Conservation (phyloP, 2,329 filamentous ascomycete genomes). For the Penicillium sp. region DNA sequence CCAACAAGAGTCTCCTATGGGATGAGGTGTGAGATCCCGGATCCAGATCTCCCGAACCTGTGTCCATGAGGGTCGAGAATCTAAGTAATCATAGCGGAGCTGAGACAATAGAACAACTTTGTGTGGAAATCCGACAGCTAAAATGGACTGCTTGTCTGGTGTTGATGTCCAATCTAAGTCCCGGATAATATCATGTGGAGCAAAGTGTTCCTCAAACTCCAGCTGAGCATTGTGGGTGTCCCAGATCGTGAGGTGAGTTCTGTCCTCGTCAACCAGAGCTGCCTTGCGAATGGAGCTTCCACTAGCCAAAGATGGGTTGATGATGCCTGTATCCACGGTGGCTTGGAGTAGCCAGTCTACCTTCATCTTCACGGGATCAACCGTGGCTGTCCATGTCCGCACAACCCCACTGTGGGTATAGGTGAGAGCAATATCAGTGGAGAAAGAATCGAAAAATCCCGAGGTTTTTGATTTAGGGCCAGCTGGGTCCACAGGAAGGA, state of each 20-base stretch:
- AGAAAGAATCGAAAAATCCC: conserved; percentile 81
- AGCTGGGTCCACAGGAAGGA: conserved; percentile 83
- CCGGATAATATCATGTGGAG: conserved; percentile 70
- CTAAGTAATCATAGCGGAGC: conserved; percentile 87
- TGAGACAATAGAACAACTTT: conserved; percentile 79
- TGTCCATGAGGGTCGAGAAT: conserved; percentile 85
- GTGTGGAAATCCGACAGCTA: conserved; percentile 90
- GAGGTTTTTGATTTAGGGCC: conserved; percentile 69
- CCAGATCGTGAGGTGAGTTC: conserved; percentile 83
- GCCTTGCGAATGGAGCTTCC: conserved; percentile 85
- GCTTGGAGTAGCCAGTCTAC: conserved; percentile 83
- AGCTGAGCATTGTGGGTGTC: conserved; percentile 78
- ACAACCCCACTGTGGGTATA: conserved; percentile 74
- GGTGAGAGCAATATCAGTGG: conserved; percentile 80
- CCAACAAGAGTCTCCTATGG: conserved; percentile 93
- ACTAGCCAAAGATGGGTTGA: conserved; percentile 72
- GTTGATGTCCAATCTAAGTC: conserved; percentile 95
- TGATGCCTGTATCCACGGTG: conserved; percentile 73
- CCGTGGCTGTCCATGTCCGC: conserved; percentile 79
- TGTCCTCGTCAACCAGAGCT: conserved; percentile 71
- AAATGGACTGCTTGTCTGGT: conserved; percentile 80
- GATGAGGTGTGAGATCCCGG: conserved; percentile 77
- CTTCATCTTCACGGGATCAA: conserved; percentile 59
- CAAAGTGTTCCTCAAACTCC: conserved; percentile 75
- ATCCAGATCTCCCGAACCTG: conserved; percentile 79